phyloP scores from a whole-genome alignment of 257 asterid genomes.

The Nicotiana attenuata region DNA sequence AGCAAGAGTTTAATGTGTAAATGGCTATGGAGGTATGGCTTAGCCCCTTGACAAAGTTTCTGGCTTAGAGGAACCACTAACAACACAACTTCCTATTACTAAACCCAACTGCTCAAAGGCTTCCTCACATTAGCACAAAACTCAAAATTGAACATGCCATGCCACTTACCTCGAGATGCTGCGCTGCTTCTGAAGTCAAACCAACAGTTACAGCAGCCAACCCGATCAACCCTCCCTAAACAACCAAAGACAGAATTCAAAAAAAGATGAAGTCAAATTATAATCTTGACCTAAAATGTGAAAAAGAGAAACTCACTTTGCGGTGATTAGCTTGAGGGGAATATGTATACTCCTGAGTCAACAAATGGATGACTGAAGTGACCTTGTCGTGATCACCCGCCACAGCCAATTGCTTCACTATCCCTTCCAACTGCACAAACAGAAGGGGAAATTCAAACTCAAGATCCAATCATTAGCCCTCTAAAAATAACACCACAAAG shows the following conservation, averaged over 20 bases:
- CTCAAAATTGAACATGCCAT: not conserved
- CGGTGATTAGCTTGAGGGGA: slow-evolving; percentile 94
- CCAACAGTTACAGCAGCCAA: slow-evolving; percentile 99
- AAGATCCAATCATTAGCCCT: not conserved
- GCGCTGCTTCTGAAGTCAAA: slow-evolving; percentile 83
- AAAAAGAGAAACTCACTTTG: slow-evolving; percentile 40
- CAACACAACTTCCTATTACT: not conserved
- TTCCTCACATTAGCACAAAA: not conserved
- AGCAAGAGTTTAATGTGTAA: too few species aligned
- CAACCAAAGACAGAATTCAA: not conserved
- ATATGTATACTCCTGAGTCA: slow-evolving; percentile 66
- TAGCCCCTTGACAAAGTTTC: too few species aligned
- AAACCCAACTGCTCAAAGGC: too few species aligned
- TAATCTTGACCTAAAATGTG: not conserved
- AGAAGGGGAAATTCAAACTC: not conserved
- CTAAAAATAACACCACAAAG: not conserved
- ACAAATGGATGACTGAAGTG: slow-evolving; percentile 67
- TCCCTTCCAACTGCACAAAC: slow-evolving; percentile 74
- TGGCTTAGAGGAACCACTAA: not conserved
- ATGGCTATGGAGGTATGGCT: too few species aligned
- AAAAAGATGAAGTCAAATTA: not conserved
- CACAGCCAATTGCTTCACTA: slow-evolving; percentile 73
- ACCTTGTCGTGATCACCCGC: slow-evolving; percentile 83
- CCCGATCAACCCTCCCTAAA: slow-evolving; percentile 95
- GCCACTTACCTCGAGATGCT: slow-evolving; percentile 78